Evolutionary conservation across 2,329 filamentous ascomycete species (phyloP), one percentile per base, ranked within the genome.

Genomic region (Venturia effusa): DNA sequence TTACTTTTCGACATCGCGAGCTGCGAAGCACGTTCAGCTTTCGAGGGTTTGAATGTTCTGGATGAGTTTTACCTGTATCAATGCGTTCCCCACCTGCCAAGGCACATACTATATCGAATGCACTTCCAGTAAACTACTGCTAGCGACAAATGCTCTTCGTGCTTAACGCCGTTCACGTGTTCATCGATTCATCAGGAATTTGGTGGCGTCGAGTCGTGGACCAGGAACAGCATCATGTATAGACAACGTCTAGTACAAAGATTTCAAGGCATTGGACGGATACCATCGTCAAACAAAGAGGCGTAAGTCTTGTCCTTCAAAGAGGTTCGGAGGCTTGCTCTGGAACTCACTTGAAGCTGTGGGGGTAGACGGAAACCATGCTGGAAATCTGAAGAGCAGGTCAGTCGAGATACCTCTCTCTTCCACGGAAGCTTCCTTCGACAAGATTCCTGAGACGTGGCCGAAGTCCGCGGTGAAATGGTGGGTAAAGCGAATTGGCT

Each of bases 31-130:
- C 51, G 51, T 22, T 17, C 51, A 57, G 51, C 27, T 27, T 57
- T 57, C 51, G 51, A 57, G 51, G 51, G 51, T 34, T 17, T 57
- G 15, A 34, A 57, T n/a, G 51, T 57, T 55, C 51, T 57, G 27
- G 13, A 24, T 57, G 19, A 17, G 51, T 57, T 57, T 57, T 57
- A 34, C 30, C 51, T 57, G 30, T 34, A 17, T 57, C 51, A 34
- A 57, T 57, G 51, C 51, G 51, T 34, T 17, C 27, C n/a, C 17
- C 8, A 1, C 8, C 27, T 30, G 13, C 51, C 51, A 57, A 57
- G 27, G 8, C 51, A 34, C 11, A 15, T 22, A 57, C 15, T 34
- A n/a, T 34, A 57, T 57, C 34, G 51, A 57, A 57, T 34, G 51
- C 51, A 34, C 32, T 11, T 19, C 13, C 22, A 55, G 48, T 17